Evolutionary conservation across 768 basidiomycete genomes (phyloP).

Genomic region (Melanogaster broomeanus): DNA sequence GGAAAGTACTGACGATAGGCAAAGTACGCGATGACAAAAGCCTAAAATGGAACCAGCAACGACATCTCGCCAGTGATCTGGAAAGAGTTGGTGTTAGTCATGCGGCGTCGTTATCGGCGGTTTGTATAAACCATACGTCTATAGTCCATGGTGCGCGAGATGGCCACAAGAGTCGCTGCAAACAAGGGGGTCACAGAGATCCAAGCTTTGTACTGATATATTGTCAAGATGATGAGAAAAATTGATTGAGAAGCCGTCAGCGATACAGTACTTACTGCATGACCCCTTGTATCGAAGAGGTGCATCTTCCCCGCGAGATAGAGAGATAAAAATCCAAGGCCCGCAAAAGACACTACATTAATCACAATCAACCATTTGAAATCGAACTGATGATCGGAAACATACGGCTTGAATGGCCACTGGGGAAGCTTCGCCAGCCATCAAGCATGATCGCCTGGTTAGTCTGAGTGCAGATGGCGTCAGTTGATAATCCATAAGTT

Average conservation of each 20-base stretch:
- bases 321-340: constrained; percentile 84
- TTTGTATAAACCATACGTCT: constrained; percentile 51
- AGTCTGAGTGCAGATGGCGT: constrained; percentile 77
- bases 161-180: constrained; percentile 76
- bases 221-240: neutral
- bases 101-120: constrained; percentile 11
- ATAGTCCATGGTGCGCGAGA: constrained; percentile 91
- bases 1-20: constrained; percentile 86
- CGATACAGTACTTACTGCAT: constrained; percentile 56
- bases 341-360: constrained; percentile 82
- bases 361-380: constrained; percentile 3
- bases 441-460: constrained; percentile 61
- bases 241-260: neutral
- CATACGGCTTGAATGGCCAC: constrained; percentile 87
- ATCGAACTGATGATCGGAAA: neutral
- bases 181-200: constrained; percentile 73
- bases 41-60: constrained; percentile 79
- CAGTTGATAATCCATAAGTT: constrained; percentile 70
- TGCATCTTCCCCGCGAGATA: constrained; percentile 94
- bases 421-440: constrained; percentile 92
- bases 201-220: constrained; percentile 75
- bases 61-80: constrained; percentile 94
- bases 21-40: constrained; percentile 66
- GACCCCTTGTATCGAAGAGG: constrained; percentile 80
- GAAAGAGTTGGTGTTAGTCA: constrained; percentile 1